Evolutionary conservation across 2,329 filamentous ascomycete species (phyloP), one percentile per base, ranked within the genome.

Genomic region (Seiridium cupressi): DNA sequence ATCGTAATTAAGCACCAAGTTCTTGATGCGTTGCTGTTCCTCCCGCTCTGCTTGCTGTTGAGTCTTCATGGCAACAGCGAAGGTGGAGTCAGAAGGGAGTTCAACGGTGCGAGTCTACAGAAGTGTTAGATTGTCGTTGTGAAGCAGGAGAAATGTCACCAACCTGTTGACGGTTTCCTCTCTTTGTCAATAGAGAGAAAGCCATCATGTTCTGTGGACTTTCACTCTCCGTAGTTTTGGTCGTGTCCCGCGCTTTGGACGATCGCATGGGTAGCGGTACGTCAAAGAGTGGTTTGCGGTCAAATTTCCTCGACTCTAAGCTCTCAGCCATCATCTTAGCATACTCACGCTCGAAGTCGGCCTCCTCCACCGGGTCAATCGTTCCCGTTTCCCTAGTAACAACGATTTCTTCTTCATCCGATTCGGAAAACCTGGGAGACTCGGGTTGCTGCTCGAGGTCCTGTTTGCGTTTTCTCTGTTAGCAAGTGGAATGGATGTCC

Each of bases 261-360:
- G 49, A 53, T 59, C 92, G 90, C 77, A 99, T 93, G 0, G 95
- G 95, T n/a, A 99, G 79, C 1, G 96, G 93, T n/a, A 98, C 92
- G 73, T 99, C 96, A 70, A 99, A 97, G 56, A 95, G 84, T 35
- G 91, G 88, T 76, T 97, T 97, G 63, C 95, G 91, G 71, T 99
- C 95, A 67, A 97, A 96, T 69, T 97, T 97, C 68, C 95, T 88
- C 4, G 94, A 96, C 67, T 99, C 95, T 69, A 97, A 80, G 77
- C 94, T 97, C 75, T 99, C 95, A 55, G 93, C 86, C 94, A 99
- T 98, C 86, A 99, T 91, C 76, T 96, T 97, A 44, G 95, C 93
- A 74, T 97, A 95, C 76, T 98, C 95, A 68, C 94, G 91, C 72
- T 99, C 96, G 72, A 99, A 99, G 47, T 99, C 95, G 5, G 94